Conservation (phyloP, 2,329 filamentous ascomycete species). For the Colletotrichum chlorophyti region DNA sequence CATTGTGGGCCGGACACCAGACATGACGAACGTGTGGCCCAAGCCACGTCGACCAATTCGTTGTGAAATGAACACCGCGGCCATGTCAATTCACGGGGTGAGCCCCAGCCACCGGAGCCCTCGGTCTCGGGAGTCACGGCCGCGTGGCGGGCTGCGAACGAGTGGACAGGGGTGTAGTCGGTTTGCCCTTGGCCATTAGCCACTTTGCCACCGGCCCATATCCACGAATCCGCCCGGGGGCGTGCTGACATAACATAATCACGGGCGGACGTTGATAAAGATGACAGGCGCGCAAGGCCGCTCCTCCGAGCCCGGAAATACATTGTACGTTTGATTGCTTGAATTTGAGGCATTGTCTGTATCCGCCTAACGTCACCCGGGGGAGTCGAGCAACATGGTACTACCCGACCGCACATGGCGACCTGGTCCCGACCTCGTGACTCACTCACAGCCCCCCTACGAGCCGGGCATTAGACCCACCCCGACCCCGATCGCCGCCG, state of each 20-base stretch:
- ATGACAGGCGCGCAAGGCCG: constrained; percentile 2
- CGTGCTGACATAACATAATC: constrained; percentile 5
- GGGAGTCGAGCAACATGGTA: neutral
- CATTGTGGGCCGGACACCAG: too few species aligned
- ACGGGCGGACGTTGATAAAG: constrained; percentile 2
- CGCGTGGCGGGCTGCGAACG: neutral
- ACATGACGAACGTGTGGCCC: constrained; percentile 8
- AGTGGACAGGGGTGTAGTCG: neutral
- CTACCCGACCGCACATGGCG: constrained; percentile 11
- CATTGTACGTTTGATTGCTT: too few species aligned
- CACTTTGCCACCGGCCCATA: constrained; percentile 6
- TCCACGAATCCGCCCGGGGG: neutral
- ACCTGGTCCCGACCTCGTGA: constrained; percentile 16
- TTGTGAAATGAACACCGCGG: neutral
- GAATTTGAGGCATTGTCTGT: too few species aligned
- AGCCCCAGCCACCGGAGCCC: constrained; percentile 22
- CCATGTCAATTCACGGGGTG: neutral
- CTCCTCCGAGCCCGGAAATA: neutral
- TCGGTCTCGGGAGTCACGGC: constrained; percentile 14
- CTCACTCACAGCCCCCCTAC: constrained; percentile 21
- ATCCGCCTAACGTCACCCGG: too few species aligned
- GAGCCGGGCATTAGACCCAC: constrained; percentile 21
- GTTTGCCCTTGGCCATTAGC: neutral
- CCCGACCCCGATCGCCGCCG: constrained; percentile 20
- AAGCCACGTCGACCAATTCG: constrained; percentile 4